These are phyloP conservation scores for Neoscytalidium dimidiatum DNA, from an alignment of 2,329 filamentous ascomycete species.

Conservation along the genomic window DNA sequence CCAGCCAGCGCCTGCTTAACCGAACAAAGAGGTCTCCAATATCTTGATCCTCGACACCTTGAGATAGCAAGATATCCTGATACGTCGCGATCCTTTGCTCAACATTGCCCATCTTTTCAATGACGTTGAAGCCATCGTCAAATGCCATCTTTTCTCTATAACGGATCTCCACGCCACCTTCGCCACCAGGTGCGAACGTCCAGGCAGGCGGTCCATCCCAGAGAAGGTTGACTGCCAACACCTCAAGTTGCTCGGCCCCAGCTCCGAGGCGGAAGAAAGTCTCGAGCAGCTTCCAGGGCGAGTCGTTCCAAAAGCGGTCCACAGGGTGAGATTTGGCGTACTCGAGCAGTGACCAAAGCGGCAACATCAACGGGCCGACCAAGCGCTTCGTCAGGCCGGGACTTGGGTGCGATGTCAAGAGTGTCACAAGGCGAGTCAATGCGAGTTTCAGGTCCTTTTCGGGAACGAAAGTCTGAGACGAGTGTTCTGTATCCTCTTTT, in stretches of 20 bases:
- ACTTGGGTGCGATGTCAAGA: constrained; percentile 66
- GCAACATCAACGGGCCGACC: constrained; percentile 58
- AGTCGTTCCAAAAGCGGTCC: constrained; percentile 47
- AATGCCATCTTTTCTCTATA: constrained; percentile 74
- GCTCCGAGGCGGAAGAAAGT: constrained; percentile 62
- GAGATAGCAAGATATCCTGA: constrained; percentile 44
- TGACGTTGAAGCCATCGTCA: constrained; percentile 85
- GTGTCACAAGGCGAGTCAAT: constrained; percentile 56
- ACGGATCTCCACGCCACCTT: constrained; percentile 57
- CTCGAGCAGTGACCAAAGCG: constrained; percentile 64
- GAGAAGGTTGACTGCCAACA: constrained; percentile 57
- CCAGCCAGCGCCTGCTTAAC: constrained; percentile 62
- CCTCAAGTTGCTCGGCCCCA: constrained; percentile 50
- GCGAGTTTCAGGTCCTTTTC: constrained; percentile 52
- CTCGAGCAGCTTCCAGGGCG: constrained; percentile 52
- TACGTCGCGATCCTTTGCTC: constrained; percentile 30
- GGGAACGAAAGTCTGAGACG: constrained; percentile 43
- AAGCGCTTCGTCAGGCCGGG: constrained; percentile 65
- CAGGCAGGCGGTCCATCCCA: constrained; percentile 57
- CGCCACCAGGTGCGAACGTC: constrained; percentile 51
- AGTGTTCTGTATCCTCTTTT: constrained; percentile 10
- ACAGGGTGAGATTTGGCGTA: constrained; percentile 43
- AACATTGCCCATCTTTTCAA: constrained; percentile 52
- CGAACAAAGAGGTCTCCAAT: constrained; percentile 61
- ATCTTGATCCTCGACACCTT: constrained; percentile 57